Conservation (phyloP, 768 basidiomycete genomes). For the Punctularia strigosozonata region DNA sequence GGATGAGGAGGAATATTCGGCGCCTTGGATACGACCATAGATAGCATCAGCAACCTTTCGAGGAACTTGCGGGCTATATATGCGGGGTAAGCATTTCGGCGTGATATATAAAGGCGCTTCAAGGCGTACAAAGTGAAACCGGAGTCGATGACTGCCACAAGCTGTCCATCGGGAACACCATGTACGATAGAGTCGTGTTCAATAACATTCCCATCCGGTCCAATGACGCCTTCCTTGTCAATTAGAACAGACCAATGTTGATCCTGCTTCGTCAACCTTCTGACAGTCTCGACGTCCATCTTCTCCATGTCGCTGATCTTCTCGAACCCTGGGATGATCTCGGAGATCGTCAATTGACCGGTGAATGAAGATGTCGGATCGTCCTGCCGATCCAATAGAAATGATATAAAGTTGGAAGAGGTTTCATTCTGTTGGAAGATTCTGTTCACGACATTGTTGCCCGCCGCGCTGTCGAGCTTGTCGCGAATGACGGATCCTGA, state of each 20-base stretch:
- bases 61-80: conserved; percentile 54
- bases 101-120: no score
- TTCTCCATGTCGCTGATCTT: conserved; percentile 51
- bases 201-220: conserved; percentile 63
- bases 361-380: conserved; percentile 39
- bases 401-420: conserved; percentile 51
- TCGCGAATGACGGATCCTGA: conserved; percentile 51
- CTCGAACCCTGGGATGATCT: conserved; percentile 49
- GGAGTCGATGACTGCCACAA: conserved; percentile 66
- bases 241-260: conserved; percentile 77
- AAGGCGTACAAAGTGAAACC: conserved; percentile 59
- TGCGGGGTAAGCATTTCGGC: no score
- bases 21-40: conserved; percentile 68
- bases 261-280: conserved; percentile 44
- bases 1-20: conserved; percentile 42
- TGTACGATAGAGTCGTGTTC: conserved; percentile 55
- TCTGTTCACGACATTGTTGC: conserved; percentile 48
- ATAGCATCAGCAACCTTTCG: conserved; percentile 69
- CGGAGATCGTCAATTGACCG: conserved; percentile 61
- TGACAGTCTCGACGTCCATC: conserved; percentile 54
- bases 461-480: conserved; percentile 35
- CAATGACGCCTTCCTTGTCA: conserved; percentile 59
- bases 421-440: conserved; percentile 52
- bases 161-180: conserved; percentile 47
- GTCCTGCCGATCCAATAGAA: conserved; percentile 50